Conservation (phyloP, 306 rosid genomes). For the Parietaria judaica region DNA sequence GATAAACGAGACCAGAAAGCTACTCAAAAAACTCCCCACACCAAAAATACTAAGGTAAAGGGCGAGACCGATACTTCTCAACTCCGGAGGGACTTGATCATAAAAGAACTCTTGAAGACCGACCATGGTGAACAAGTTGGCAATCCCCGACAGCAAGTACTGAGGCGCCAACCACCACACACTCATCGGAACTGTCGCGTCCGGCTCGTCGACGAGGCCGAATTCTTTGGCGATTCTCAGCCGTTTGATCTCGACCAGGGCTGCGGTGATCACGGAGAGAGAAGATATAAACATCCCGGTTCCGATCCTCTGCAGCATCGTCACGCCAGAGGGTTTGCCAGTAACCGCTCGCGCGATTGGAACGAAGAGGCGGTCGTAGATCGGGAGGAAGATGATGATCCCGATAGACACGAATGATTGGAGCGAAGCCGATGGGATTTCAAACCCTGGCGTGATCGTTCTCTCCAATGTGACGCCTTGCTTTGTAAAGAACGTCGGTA, state of each 20-base stretch:
- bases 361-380: slow-evolving; percentile 47
- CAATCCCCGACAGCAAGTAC: slow-evolving; percentile 40
- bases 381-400: slow-evolving; percentile 26
- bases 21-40: slow-evolving; percentile 50
- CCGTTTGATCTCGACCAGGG: slow-evolving; percentile 45
- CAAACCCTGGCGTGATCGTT: slow-evolving; percentile 26
- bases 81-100: slow-evolving; percentile 50
- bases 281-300: slow-evolving; percentile 40
- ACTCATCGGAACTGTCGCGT: slow-evolving; percentile 50
- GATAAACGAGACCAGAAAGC: slow-evolving; percentile 42
- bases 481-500: slow-evolving; percentile 39
- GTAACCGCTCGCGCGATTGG: slow-evolving; percentile 44
- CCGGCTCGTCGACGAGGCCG: slow-evolving; percentile 41
- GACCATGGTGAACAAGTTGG: slow-evolving; percentile 47
- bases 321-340: slow-evolving; percentile 47
- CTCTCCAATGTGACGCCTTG: slow-evolving; percentile 51
- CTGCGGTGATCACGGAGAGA: slow-evolving; percentile 34
- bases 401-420: slow-evolving; percentile 22
- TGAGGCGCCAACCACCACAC: slow-evolving; percentile 75
- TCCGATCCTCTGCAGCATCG: slow-evolving; percentile 60
- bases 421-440: slow-evolving; percentile 52
- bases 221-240: slow-evolving; percentile 41
- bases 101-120: slow-evolving; percentile 74
- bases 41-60: slow-evolving; percentile 49
- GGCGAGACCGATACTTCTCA: slow-evolving; percentile 57